Evolutionary conservation across 768 basidiomycete species (phyloP), one percentile per base, ranked within the genome.

Genomic region (Termitomyces sp.): DNA sequence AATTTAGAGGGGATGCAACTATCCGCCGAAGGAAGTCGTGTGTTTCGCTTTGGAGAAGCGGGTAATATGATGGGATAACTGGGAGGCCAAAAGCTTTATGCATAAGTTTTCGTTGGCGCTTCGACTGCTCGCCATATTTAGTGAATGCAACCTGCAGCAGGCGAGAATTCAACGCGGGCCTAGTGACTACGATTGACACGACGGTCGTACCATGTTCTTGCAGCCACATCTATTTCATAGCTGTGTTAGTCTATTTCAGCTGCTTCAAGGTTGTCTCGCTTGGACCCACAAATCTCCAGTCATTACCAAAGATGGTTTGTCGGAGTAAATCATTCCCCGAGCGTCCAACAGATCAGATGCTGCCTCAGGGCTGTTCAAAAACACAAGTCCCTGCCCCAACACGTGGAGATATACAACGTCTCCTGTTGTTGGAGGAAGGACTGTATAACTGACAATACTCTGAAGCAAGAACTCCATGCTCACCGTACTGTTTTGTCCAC

Each of bases 241-340:
- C 70, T 16, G 72, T 22, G 20, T 52, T 57, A 54, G 39, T 51
- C 36, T 42, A 26, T 46, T 42, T 48, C 53, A 50, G 43, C 50
- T 39, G 41, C 53, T 5, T 54, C 52, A 54, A 20, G 34, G 12
- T 41, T 47, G 20, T 37, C 27, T 46, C 37, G 59, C 37, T 32
- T 42, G 32, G 26, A 82, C 85, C 65, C 64, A 89, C 80, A 90
- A 73, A 52, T 91, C 87, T 24, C 85, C 83, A 14, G 72, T 74
- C 89, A 92, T 90, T 44, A 86, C 75, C 24, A 89, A 72, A 26
- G 74, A 71, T 0, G 87, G 87, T 67, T 86, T 88, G 71, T 90
- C 90, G 8, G 88, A 85, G 68, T 90, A 91, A 29, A 89, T 84
- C 9, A 79, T 72, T 7, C 88, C 86, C 31, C 82, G 79, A 65